These are phyloP conservation scores for Penicillium simplicissimum DNA, from an alignment of 495 filamentous ascomycete species.

Conservation along the genomic window DNA sequence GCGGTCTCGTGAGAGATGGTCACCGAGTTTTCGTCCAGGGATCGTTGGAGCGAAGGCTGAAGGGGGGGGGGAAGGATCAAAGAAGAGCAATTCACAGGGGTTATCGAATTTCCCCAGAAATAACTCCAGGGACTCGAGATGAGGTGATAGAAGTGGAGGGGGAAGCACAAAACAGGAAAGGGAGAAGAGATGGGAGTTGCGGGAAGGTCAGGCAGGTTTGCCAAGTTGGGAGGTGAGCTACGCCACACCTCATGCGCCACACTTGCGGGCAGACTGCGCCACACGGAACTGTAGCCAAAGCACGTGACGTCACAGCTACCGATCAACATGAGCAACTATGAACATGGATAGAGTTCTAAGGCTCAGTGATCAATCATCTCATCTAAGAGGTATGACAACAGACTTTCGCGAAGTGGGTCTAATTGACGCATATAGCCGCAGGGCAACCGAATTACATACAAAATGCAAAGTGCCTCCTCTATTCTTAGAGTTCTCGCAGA, in stretches of 20 bases:
- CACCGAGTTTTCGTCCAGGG: conserved; percentile 21
- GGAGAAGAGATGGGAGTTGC: conserved; percentile 30
- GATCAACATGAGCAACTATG: background rate
- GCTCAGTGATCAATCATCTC: background rate
- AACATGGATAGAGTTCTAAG: background rate
- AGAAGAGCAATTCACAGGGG: conserved; percentile 22
- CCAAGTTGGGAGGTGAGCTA: conserved; percentile 29
- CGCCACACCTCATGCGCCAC: conserved; percentile 21
- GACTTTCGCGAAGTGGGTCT: too few relatives aligned
- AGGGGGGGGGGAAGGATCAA: conserved; percentile 11
- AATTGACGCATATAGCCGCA: too few relatives aligned
- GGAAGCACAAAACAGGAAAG: conserved; percentile 23
- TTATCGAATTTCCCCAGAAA: conserved; percentile 15
- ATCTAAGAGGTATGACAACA: too few relatives aligned
- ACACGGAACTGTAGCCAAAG: background rate
- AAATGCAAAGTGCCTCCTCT: too few relatives aligned
- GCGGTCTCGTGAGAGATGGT: conserved; percentile 45
- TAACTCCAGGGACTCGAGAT: conserved; percentile 28
- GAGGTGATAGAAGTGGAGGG: conserved; percentile 14
- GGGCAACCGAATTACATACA: too few relatives aligned
- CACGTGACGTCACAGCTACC: background rate
- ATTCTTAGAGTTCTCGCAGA: too few relatives aligned
- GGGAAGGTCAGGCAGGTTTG: conserved; percentile 27
- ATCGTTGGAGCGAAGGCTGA: conserved; percentile 16
- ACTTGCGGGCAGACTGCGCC: background rate